These are phyloP conservation scores for Pyrenopolyporus hunteri DNA, from an alignment of 495 filamentous ascomycete species.

Conservation along the genomic window DNA sequence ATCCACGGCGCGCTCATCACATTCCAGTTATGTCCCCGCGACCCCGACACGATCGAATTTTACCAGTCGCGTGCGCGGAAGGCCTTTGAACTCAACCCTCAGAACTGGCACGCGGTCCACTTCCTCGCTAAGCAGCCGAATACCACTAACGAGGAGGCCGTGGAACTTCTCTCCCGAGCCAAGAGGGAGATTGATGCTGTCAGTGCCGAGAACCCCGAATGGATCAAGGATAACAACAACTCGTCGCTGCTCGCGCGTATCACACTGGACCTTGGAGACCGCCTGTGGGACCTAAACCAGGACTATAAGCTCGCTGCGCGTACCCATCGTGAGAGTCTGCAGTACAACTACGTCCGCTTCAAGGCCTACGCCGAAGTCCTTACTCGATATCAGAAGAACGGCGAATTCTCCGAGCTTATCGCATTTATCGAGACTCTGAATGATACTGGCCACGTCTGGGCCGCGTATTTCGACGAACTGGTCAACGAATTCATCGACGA, in stretches of 20 bases:
- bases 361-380: constrained; percentile 38
- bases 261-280: constrained; percentile 45
- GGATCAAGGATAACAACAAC: constrained; percentile 33
- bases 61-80: constrained; percentile 39
- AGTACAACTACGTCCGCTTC: constrained; percentile 41
- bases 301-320: constrained; percentile 37
- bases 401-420: constrained; percentile 35
- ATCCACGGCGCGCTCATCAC: constrained; percentile 45
- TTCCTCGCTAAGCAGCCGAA: constrained; percentile 39
- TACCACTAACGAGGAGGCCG: constrained; percentile 39
- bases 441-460: constrained; percentile 27
- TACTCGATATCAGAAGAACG: constrained; percentile 34
- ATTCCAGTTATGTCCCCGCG: constrained; percentile 33
- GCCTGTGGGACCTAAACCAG: constrained; percentile 42
- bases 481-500: constrained; percentile 35
- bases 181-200: constrained; percentile 33
- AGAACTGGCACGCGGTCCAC: constrained; percentile 48
- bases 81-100: constrained; percentile 44
- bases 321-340: constrained; percentile 37
- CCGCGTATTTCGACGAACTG: constrained; percentile 39
- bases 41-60: constrained; percentile 19
- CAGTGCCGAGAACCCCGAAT: constrained; percentile 24
- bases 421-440: constrained; percentile 43
- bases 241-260: constrained; percentile 38
- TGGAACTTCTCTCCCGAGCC: constrained; percentile 39